phyloP scores from a whole-genome alignment of 1,139 yeast genomes.

The Zhuliangozyma blackwelliae region DNA sequence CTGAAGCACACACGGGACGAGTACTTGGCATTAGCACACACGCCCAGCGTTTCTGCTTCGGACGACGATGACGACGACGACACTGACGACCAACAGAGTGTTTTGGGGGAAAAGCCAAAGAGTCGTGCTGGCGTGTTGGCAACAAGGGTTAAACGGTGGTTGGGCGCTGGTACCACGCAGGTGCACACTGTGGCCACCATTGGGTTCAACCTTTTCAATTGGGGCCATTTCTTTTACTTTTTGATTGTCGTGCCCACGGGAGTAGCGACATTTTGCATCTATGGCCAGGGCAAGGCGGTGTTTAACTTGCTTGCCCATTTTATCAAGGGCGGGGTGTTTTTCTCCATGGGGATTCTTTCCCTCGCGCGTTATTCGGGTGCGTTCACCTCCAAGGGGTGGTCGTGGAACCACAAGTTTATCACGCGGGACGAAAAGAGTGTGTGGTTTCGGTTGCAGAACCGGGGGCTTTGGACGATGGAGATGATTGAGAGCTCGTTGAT shows the following conservation, averaged over 20 bases:
- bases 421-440: conserved; percentile 2
- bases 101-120: conserved; percentile 1
- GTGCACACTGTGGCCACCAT: conserved; percentile 8
- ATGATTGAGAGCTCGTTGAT: conserved; percentile 74
- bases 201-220: conserved; percentile 53
- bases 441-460: conserved; percentile 41
- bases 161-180: conserved; percentile 2
- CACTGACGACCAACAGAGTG: neutral
- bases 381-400: conserved; percentile 73
- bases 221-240: conserved; percentile 62
- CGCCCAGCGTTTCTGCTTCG: conserved; percentile 1
- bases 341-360: conserved; percentile 68
- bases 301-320: conserved; percentile 90
- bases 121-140: conserved; percentile 7
- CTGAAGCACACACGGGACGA: neutral
- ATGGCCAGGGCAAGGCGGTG: conserved; percentile 64
- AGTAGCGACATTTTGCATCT: conserved; percentile 63
- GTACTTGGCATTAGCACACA: conserved; percentile 18
- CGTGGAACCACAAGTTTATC: conserved; percentile 72
- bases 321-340: conserved; percentile 92
- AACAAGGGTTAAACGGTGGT: no score
- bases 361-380: conserved; percentile 86
- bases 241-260: conserved; percentile 67
- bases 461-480: conserved; percentile 74
- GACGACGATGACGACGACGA: conserved; percentile 14